A percentile compares a stretch with the other conserved stretches of the same genome.
Evolutionary conservation across 108 stramenopile species (phyloP).

Genomic region (Craspedostauros australis): DNA sequence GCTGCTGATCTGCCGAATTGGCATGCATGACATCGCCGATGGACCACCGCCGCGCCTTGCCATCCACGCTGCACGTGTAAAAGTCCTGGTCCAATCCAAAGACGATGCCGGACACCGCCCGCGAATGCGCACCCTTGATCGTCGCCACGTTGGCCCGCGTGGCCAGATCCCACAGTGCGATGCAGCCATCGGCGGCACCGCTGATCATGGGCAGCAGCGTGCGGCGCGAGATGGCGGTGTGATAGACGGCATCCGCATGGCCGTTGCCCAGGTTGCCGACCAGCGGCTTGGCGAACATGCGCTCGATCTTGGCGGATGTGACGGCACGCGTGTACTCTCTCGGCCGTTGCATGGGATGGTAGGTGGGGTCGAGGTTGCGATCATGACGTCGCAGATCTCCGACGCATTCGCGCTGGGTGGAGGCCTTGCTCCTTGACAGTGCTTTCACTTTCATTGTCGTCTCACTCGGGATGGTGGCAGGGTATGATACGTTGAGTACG

Average conservation of each 20-base stretch:
- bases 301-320: constrained; percentile 92
- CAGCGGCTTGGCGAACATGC: constrained; percentile 95
- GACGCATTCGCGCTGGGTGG: constrained; percentile 59
- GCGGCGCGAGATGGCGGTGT: constrained; percentile 63
- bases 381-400: constrained; percentile 64
- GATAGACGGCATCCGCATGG: constrained; percentile 89
- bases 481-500: too few species aligned
- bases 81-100: constrained; percentile 72
- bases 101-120: constrained; percentile 59
- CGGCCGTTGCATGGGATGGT: constrained; percentile 76
- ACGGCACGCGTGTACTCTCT: constrained; percentile 93
- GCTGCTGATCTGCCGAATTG: background rate
- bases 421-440: constrained; percentile 53
- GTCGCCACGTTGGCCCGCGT: constrained; percentile 67
- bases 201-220: constrained; percentile 82
- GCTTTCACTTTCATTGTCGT: constrained; percentile 80
- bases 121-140: constrained; percentile 64
- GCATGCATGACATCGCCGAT: constrained; percentile 22
- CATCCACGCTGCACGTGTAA: constrained; percentile 91
- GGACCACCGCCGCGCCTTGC: constrained; percentile 70
- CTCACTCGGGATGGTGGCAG: too few species aligned
- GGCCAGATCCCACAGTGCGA: constrained; percentile 93
- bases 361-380: constrained; percentile 73
- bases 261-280: constrained; percentile 89
- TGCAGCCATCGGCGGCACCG: constrained; percentile 91